Evolutionary conservation across 2,329 filamentous ascomycete species (phyloP), one percentile per base, ranked within the genome.

Genomic region (Camillea tinctor): DNA sequence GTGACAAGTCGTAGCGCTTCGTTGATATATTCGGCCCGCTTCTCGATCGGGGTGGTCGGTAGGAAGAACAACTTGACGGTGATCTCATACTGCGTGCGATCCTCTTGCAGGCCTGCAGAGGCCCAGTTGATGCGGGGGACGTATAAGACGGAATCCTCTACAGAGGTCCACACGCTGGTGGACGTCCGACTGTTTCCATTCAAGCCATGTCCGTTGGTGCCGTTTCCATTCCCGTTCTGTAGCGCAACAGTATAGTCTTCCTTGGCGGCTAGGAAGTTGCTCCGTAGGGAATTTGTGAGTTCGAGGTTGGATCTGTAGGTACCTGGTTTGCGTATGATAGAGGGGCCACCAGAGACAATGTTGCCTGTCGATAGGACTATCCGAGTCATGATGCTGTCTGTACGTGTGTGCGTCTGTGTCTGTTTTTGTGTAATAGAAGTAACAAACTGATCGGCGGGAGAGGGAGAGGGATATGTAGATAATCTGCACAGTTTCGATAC

Each of bases 11-110:
- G 80, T 66, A 99, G 81, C 1, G 95, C 94, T 71, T 96, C 90
- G 58, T 84, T 78, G 8, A 91, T 90, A 72, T 97, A 89, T 57
- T 81, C 80, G 66, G 84, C 85, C 61, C 94, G 86, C 65, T 87
- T 78, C 19, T 82, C 81, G 1, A 85, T 78, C 9, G 88, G 82
- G 56, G 91, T 85, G 19, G 84, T 85, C 1, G 92, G 90, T 24
- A 98, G 83, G 76, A 95, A 96, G 80, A 99, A 99, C 21, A 99
- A 79, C 77, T 99, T 99, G 62, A 95, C 89, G 0, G 94, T 97
- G 71, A 97, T 93, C 72, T 97, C 93, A 79, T 99, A 99, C 67
- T 93, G 88, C 60, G 84, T 81, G 23, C 89, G 82, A 67, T 96
- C 93, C 72, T 99, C 95, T 30, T 86, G 82, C 52, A 99, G 80